A percentile compares a stretch with the other conserved stretches of the same genome.
phyloP scores from a whole-genome alignment of 306 rosid species.

The Prunus mongolica region DNA sequence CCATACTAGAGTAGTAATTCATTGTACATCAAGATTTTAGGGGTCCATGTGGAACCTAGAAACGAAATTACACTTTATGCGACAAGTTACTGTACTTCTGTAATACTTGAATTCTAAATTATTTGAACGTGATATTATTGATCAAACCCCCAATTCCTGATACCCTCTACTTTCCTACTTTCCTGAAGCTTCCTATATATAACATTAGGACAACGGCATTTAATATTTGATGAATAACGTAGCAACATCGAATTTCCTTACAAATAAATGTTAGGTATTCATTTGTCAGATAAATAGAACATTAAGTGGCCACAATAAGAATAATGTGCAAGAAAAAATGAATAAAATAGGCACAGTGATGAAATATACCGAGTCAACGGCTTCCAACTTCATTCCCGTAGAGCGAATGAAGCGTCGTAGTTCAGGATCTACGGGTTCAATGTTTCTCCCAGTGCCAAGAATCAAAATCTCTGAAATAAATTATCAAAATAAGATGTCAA shows the following conservation, averaged over 20 bases:
- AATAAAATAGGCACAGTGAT: not conserved
- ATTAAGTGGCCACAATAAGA: not conserved
- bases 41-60: not conserved
- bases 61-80: not conserved
- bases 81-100: not conserved
- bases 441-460: slow-evolving; percentile 80
- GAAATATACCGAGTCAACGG: slow-evolving; percentile 60
- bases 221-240: not conserved
- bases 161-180: not conserved
- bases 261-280: not conserved
- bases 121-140: not conserved
- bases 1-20: not conserved
- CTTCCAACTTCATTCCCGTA: slow-evolving; percentile 88
- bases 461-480: slow-evolving; percentile 74
- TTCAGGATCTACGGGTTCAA: slow-evolving; percentile 70
- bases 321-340: not conserved
- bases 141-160: not conserved
- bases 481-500: slow-evolving; percentile 5
- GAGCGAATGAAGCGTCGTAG: slow-evolving; percentile 54
- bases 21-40: not conserved
- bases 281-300: not conserved
- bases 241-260: not conserved
- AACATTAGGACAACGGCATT: not conserved
- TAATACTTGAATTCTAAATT: not conserved
- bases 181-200: not conserved